These are phyloP conservation scores for Amanita pallidorosea DNA, from an alignment of 768 basidiomycete species.

Conservation along the genomic window DNA sequence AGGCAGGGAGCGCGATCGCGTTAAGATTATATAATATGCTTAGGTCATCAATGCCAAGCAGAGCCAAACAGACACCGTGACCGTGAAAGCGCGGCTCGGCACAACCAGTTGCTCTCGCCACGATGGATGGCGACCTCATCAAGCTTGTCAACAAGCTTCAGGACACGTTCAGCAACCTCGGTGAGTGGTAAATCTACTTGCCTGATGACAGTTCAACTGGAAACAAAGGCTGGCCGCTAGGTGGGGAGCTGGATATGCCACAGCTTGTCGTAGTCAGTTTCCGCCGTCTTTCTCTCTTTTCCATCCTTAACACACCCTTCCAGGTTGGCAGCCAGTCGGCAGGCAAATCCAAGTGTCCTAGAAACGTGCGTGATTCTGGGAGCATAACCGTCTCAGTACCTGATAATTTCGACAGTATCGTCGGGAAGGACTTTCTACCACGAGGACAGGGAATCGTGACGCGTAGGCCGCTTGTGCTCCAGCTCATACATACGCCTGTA, in stretches of 20 bases:
- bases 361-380: constrained; percentile 65
- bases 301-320: constrained; percentile 5
- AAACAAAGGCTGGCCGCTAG: constrained; percentile 24
- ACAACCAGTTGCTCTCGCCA: background rate
- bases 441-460: constrained; percentile 94
- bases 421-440: constrained; percentile 86
- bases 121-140: constrained; percentile 92
- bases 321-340: constrained; percentile 96
- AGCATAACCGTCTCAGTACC: background rate
- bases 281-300: background rate
- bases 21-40: too few species aligned
- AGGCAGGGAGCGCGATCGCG: too few species aligned
- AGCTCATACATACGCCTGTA: constrained; percentile 85
- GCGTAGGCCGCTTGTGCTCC: constrained; percentile 87
- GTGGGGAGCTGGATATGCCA: constrained; percentile 88
- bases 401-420: constrained; percentile 47
- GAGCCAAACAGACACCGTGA: too few species aligned
- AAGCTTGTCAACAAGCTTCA: constrained; percentile 92
- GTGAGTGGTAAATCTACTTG: constrained; percentile 29
- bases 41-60: too few species aligned
- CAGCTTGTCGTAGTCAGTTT: constrained; percentile 76
- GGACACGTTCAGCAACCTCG: constrained; percentile 83
- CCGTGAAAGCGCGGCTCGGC: too few species aligned
- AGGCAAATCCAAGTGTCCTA: constrained; percentile 90
- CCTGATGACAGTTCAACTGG: constrained; percentile 9